phyloP scores from a whole-genome alignment of 176 grass and related monocot genomes.

The Raddia distichophylla region DNA sequence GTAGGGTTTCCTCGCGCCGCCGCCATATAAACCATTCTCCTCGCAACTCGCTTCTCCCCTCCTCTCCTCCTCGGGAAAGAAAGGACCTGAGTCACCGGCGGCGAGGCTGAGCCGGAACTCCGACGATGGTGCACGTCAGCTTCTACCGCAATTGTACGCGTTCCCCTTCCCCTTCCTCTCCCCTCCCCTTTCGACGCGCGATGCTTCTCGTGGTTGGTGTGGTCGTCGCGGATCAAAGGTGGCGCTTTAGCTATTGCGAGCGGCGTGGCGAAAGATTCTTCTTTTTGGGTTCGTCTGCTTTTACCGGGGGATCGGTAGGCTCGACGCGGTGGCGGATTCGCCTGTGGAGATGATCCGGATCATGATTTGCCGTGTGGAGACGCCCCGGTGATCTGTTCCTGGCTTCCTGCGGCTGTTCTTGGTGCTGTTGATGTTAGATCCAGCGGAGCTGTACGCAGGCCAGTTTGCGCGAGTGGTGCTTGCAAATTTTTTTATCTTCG shows the following conservation, averaged over 20 bases:
- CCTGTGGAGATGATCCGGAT: not conserved
- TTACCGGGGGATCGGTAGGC: not conserved
- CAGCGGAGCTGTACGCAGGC: not conserved
- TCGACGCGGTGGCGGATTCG: not conserved
- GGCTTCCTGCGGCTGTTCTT: not conserved
- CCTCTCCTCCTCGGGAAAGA: not conserved
- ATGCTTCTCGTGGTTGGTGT: not conserved
- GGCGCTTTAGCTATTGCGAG: not conserved
- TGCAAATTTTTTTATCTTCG: not conserved
- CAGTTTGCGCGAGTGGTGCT: not conserved
- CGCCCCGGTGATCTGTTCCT: not conserved
- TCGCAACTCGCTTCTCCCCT: not conserved
- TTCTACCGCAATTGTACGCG: constrained; percentile 51
- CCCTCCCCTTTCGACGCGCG: not conserved
- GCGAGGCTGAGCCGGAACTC: constrained; percentile 5
- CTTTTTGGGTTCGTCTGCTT: not conserved
- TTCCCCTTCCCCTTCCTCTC: too few relatives aligned
- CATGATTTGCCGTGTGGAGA: not conserved
- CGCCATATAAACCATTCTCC: not conserved
- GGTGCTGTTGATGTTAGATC: not conserved
- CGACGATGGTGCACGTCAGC: constrained; percentile 46
- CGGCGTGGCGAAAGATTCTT: not conserved
- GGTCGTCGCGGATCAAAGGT: not conserved
- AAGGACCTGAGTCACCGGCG: not conserved
- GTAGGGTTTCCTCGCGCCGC: constrained; percentile 20